A percentile compares a stretch with the other conserved stretches of the same genome.
Evolutionary conservation across 2,329 filamentous ascomycete genomes (phyloP).

Genomic region (Aspergillus fumigatiaffinis): DNA sequence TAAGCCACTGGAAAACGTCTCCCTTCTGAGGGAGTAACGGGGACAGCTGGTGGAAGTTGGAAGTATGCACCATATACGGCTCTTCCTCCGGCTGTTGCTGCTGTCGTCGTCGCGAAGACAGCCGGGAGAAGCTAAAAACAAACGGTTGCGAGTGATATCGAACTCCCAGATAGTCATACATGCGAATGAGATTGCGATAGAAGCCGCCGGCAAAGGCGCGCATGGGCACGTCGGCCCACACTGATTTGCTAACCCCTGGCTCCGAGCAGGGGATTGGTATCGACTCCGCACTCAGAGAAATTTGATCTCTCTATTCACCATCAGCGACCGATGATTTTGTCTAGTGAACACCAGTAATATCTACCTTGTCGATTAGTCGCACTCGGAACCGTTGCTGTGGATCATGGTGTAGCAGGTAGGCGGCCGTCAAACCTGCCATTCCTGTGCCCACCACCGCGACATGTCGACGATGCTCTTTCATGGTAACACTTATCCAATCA

Average conservation of each 20-base stretch:
- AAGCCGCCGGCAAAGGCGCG: conserved; percentile 51
- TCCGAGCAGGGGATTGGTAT: neutral
- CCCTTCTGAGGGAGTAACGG: conserved; percentile 40
- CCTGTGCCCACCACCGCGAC: conserved; percentile 48
- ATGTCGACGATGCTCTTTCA: conserved; percentile 12
- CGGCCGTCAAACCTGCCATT: conserved; percentile 48
- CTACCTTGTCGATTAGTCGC: conserved; percentile 45
- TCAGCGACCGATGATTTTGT: neutral
- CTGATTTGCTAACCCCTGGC: conserved; percentile 10
- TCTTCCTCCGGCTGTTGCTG: conserved; percentile 2
- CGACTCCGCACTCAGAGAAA: conserved; percentile 4
- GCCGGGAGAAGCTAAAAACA: conserved; percentile 50
- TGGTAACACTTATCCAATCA: neutral
- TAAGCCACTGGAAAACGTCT: conserved; percentile 37
- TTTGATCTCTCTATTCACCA: neutral
- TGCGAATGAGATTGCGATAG: conserved; percentile 52
- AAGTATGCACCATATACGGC: conserved; percentile 52
- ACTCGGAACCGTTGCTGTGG: conserved; percentile 39
- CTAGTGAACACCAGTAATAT: neutral
- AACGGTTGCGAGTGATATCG: conserved; percentile 50
- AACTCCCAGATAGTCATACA: conserved; percentile 55
- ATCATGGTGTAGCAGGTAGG: conserved; percentile 44
- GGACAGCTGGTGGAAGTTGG: conserved; percentile 50
- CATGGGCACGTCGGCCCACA: conserved; percentile 50
- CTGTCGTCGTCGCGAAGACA: conserved; percentile 7